Conservation (phyloP, 139 green algal species). For the Micractinium conductrix region DNA sequence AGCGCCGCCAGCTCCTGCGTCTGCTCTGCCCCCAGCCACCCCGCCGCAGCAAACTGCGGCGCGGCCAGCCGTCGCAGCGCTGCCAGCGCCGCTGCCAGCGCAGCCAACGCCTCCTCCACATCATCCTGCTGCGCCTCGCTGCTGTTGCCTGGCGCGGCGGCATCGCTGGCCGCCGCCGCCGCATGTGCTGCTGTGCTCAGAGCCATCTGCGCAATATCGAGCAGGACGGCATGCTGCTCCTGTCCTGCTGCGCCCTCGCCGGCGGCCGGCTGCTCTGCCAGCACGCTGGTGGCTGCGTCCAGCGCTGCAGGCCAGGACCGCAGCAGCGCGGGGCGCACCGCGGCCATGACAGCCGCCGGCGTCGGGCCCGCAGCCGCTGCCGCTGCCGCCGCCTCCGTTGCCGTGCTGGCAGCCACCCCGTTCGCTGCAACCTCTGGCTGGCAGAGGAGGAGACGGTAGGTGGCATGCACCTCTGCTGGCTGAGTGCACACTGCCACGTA, state of each 20-base stretch:
- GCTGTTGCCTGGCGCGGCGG: background rate
- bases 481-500: slow-evolving; percentile 58
- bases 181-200: slow-evolving; percentile 35
- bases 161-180: background rate
- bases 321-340: slow-evolving; percentile 40
- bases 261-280: slow-evolving; percentile 43
- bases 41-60: slow-evolving; percentile 14
- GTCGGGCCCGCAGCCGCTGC: background rate
- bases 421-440: background rate
- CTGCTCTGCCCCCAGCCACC: slow-evolving; percentile 6
- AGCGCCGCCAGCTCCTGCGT: slow-evolving; percentile 18
- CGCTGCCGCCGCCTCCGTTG: background rate
- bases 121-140: background rate
- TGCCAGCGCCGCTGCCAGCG: background rate
- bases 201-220: slow-evolving; percentile 56
- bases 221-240: slow-evolving; percentile 41
- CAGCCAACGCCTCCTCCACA: background rate
- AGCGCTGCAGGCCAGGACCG: slow-evolving; percentile 40
- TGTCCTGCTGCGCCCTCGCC: background rate
- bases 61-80: slow-evolving; percentile 36
- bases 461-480: slow-evolving; percentile 35
- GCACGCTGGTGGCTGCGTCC: slow-evolving; percentile 49
- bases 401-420: background rate
- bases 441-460: slow-evolving; percentile 59
- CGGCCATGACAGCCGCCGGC: slow-evolving; percentile 7